Evolutionary conservation across 208 protist genomes (phyloP), one percentile per base, ranked within the genome.

Genomic region (Wallacemonas collosoma): DNA sequence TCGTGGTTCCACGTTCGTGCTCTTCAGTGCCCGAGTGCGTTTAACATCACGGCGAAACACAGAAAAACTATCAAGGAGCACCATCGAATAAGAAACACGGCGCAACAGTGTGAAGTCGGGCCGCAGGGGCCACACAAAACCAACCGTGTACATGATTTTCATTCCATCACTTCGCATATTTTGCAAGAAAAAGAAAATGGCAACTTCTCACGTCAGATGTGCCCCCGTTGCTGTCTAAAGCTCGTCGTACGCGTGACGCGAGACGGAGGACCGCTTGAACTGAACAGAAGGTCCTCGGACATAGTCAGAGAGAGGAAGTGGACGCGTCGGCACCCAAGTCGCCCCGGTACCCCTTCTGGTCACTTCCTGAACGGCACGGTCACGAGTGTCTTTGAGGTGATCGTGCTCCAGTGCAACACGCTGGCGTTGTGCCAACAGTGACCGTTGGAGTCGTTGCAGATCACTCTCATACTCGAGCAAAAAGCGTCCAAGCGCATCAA

Each of bases 381-480:
- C 79, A 3, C 79, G 41, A 5, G 71, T 45, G 26, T 84, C 72
- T 45, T 84, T 84, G 12, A 84, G 55, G 38, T 75, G 72, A 45
- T 84, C 79, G 39, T 84, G 79, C 2, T 77, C 75, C 14, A 77
- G 63, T 2, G 69, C 79, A 12, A 80, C 71, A 12, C 12, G 50
- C 12, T 63, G 66, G 5, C 79, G 75, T 41, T 74, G 68, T 35
- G 61, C 50, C 1, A 71, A 39, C 15, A 84, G 50, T 3, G 57
- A 55, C n/a, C 60, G 39, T 35, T 76, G 68, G 41, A 84, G 54
- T 0, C 70, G 58, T 8, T 76, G 67, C 12, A 84, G 43, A 44
- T 84, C 79, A n/a, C 72, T 72, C 58, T 84, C 79, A 51, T 84
- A 84, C 38, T 80, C 65, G 9, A 84, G 48, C 51, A 84, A 60